Evolutionary conservation across 1,139 yeast species (phyloP).

Genomic region (Diutina mesorugosa): DNA sequence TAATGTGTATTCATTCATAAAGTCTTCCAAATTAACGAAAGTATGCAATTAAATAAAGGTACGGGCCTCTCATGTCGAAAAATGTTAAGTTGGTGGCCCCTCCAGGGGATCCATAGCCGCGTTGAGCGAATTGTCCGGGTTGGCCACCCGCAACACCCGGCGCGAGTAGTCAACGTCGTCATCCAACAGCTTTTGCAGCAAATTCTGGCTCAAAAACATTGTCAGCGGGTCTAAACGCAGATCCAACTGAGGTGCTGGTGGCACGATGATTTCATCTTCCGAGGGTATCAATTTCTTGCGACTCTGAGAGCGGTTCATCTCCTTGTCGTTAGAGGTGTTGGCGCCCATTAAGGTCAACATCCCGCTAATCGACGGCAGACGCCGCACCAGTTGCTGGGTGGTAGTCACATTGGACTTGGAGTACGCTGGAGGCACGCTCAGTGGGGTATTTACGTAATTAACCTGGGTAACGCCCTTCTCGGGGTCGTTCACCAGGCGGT

Average conservation of each 20-base stretch:
- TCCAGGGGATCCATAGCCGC: neutral
- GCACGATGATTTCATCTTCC: neutral
- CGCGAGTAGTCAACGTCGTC: conserved; percentile 70
- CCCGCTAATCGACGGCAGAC: neutral
- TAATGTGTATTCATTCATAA: neutral
- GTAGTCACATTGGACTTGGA: neutral
- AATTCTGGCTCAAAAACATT: conserved; percentile 44
- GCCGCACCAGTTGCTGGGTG: neutral
- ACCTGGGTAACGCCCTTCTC: conserved; percentile 6
- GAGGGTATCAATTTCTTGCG: neutral
- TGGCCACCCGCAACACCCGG: conserved; percentile 55
- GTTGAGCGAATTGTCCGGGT: conserved; percentile 23
- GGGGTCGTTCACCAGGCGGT: neutral
- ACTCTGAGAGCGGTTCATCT: neutral
- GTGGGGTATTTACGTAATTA: conserved; percentile 8
- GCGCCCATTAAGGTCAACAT: neutral
- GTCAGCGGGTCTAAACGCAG: conserved; percentile 57
- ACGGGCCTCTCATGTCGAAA: neutral
- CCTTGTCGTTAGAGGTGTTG: neutral
- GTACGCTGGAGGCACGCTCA: neutral
- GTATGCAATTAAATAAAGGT: neutral
- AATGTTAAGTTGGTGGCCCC: neutral
- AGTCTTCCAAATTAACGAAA: neutral
- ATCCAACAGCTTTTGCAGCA: conserved; percentile 50
- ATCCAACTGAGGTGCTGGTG: conserved; percentile 46